Conservation (phyloP, 208 protist species). For the Jaenimonas drosophilae region DNA sequence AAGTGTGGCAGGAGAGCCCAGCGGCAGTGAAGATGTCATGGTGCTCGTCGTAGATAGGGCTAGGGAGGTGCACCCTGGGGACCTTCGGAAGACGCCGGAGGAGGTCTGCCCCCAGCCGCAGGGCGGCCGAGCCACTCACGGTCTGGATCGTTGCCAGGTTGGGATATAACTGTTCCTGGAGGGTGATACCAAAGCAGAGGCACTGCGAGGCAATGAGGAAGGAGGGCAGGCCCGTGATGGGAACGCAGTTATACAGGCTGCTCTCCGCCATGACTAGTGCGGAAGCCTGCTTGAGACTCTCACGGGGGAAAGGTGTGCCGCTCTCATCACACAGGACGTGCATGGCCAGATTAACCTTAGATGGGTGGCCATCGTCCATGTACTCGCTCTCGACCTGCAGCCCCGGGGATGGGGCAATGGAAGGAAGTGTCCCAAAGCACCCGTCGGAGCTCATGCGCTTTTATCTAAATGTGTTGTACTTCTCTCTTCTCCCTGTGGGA, state of each 20-base stretch:
- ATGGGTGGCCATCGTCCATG: constrained; percentile 51
- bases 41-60: constrained; percentile 79
- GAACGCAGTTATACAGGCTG: constrained; percentile 90
- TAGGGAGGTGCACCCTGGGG: constrained; percentile 48
- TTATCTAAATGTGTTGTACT: too few species aligned
- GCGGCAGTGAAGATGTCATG: constrained; percentile 45
- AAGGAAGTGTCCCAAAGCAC: too few species aligned
- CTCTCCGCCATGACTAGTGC: constrained; percentile 13
- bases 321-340: constrained; percentile 95
- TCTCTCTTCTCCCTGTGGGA: too few species aligned
- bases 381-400: constrained; percentile 45
- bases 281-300: constrained; percentile 77
- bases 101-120: constrained; percentile 59
- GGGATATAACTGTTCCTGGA: constrained; percentile 11
- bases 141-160: constrained; percentile 73
- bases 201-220: constrained; percentile 68
- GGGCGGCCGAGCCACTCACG: constrained; percentile 73
- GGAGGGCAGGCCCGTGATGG: constrained; percentile 83
- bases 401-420: too few species aligned
- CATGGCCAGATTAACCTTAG: constrained; percentile 95
- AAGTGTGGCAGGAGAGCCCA: constrained; percentile 25
- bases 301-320: constrained; percentile 88
- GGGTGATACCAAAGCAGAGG: constrained; percentile 85
- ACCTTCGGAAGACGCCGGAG: constrained; percentile 22
- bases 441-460: too few species aligned